Evolutionary conservation across 129 eudicot genomes (phyloP).

Genomic region (Helianthus annuus): DNA sequence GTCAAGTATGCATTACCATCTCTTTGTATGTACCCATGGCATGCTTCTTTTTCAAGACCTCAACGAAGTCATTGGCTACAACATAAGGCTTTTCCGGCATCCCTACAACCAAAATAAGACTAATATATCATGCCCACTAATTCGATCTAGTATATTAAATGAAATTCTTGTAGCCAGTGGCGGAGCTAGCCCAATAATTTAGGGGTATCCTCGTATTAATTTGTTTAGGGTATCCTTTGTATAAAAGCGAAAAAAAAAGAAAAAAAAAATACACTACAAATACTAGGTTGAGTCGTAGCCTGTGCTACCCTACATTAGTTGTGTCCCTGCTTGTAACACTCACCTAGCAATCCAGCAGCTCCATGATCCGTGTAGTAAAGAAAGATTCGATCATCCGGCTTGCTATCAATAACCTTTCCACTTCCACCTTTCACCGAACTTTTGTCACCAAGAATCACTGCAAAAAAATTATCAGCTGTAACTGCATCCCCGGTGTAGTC

Average conservation of each 20-base stretch:
- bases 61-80: conserved; percentile 69
- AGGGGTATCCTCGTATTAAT: too few relatives aligned
- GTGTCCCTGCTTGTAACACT: conserved; percentile 10
- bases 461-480: conserved; percentile 60
- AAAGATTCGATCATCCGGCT: conserved; percentile 74
- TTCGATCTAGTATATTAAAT: too few relatives aligned
- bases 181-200: too few relatives aligned
- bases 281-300: too few relatives aligned
- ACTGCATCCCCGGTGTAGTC: conserved; percentile 75
- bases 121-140: neutral
- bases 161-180: too few relatives aligned
- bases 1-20: conserved; percentile 39
- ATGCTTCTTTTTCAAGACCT: conserved; percentile 80
- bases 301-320: neutral
- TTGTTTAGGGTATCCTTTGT: too few relatives aligned
- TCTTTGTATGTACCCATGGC: conserved; percentile 61
- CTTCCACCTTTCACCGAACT: conserved; percentile 78
- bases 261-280: too few relatives aligned
- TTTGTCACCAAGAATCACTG: conserved; percentile 85
- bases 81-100: conserved; percentile 79
- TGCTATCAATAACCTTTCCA: conserved; percentile 82
- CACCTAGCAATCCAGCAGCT: conserved; percentile 94
- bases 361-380: conserved; percentile 94
- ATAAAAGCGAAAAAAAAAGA: too few relatives aligned
- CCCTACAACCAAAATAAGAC: conserved; percentile 38